Conservation (phyloP, 345 rosid species). For the Limnanthes douglasii region DNA sequence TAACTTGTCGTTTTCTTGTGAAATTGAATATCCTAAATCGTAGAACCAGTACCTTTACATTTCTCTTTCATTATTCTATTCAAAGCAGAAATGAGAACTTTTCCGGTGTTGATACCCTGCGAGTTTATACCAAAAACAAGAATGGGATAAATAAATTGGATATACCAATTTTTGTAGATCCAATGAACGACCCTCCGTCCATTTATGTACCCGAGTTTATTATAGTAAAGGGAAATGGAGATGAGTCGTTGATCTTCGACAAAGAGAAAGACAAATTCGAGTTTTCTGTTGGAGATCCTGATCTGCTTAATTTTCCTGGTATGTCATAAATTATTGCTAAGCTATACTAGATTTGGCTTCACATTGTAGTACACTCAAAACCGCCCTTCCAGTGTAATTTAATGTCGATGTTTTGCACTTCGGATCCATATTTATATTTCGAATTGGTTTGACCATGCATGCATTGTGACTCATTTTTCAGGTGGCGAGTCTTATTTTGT, state of each 20-base stretch:
- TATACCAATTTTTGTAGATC: slow-evolving; percentile 40
- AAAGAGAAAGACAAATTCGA: slow-evolving; percentile 34
- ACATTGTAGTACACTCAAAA: too few species aligned
- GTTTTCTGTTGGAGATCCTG: slow-evolving; percentile 78
- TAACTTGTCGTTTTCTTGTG: too few species aligned
- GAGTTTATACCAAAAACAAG: slow-evolving; percentile 48
- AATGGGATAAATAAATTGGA: slow-evolving; percentile 55
- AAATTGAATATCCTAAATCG: too few species aligned
- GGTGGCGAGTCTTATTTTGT: slow-evolving; percentile 42
- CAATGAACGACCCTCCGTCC: slow-evolving; percentile 75
- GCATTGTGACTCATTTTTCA: slow-evolving; percentile 12
- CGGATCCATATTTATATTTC: too few species aligned
- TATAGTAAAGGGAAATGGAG: slow-evolving; percentile 22
- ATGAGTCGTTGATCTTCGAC: slow-evolving; percentile 35
- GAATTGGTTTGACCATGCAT: slow-evolving; percentile 4
- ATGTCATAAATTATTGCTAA: too few species aligned
- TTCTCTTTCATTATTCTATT: neutral
- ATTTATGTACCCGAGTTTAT: slow-evolving; percentile 42
- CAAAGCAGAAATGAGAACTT: slow-evolving; percentile 69
- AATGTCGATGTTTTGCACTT: too few species aligned
- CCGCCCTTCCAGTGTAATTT: too few species aligned
- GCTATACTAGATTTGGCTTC: too few species aligned
- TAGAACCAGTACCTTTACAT: too few species aligned
- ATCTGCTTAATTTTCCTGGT: slow-evolving; percentile 62
- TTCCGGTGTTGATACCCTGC: slow-evolving; percentile 58